Evolutionary conservation across 768 basidiomycete genomes (phyloP).

Genomic region (Lepiota subincarnata): DNA sequence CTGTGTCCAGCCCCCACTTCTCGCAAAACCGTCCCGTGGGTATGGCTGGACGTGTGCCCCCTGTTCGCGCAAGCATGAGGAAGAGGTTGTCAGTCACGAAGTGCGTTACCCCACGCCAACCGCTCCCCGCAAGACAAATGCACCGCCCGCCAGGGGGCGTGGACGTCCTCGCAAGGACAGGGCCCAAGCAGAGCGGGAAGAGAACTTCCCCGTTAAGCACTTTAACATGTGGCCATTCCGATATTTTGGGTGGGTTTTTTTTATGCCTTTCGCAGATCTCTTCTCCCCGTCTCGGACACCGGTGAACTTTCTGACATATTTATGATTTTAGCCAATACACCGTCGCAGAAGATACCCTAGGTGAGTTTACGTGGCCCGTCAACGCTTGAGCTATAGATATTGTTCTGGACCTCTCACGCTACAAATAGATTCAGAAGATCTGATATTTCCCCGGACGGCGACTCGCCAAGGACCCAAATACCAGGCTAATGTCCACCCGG

Average conservation of each 20-base stretch:
- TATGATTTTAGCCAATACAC: slow-evolving; percentile 66
- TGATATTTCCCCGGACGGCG: slow-evolving; percentile 91
- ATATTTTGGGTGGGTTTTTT: slow-evolving; percentile 85
- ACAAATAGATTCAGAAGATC: slow-evolving; percentile 83
- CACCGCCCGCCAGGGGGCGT: slow-evolving; percentile 66
- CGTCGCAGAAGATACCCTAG: slow-evolving; percentile 86
- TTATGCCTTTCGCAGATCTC: slow-evolving; percentile 7
- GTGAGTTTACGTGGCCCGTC: slow-evolving; percentile 34
- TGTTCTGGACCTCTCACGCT: slow-evolving; percentile 19
- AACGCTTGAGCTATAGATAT: background rate
- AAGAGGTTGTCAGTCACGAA: slow-evolving; percentile 76
- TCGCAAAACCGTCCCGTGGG: slow-evolving; percentile 89
- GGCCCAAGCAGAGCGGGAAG: slow-evolving; percentile 68
- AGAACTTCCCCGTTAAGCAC: slow-evolving; percentile 73
- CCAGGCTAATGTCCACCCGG: slow-evolving; percentile 59
- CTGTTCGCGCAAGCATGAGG: slow-evolving; percentile 83
- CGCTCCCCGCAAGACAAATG: slow-evolving; percentile 54
- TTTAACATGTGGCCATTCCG: slow-evolving; percentile 93
- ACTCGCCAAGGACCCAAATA: slow-evolving; percentile 88
- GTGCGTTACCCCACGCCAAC: slow-evolving; percentile 54
- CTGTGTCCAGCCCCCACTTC: slow-evolving; percentile 88
- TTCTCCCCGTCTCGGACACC: slow-evolving; percentile 8
- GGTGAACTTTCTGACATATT: slow-evolving; percentile 5
- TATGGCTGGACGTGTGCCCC: slow-evolving; percentile 98
- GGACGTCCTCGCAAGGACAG: slow-evolving; percentile 78